These are phyloP conservation scores for Fusarium hainanense DNA, from an alignment of 2,329 filamentous ascomycete species.

Conservation along the genomic window DNA sequence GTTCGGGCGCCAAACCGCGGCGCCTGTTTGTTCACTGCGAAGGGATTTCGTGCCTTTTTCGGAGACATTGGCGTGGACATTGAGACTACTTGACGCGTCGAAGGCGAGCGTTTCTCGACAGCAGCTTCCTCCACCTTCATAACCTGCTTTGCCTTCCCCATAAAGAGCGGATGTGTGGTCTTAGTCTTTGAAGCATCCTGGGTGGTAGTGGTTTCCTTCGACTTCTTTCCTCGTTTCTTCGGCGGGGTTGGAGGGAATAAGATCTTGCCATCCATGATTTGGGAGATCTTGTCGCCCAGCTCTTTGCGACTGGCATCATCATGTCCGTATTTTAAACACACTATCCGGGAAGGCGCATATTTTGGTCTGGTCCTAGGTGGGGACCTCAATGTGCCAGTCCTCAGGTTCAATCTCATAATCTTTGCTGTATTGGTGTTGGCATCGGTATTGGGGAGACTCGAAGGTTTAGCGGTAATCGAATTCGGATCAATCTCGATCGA, in stretches of 20 bases:
- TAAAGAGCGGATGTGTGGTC: slow-evolving; percentile 58
- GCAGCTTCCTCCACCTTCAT: slow-evolving; percentile 28
- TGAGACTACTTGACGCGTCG: slow-evolving; percentile 57
- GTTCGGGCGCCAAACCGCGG: slow-evolving; percentile 60
- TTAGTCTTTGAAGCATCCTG: slow-evolving; percentile 42
- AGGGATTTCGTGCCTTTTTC: slow-evolving; percentile 52
- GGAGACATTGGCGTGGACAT: slow-evolving; percentile 67
- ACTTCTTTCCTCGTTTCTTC: slow-evolving; percentile 46
- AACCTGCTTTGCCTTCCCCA: slow-evolving; percentile 49
- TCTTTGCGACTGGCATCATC: slow-evolving; percentile 57
- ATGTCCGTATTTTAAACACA: slow-evolving; percentile 69
- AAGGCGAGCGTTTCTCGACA: slow-evolving; percentile 39
- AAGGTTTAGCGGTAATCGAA: slow-evolving; percentile 2
- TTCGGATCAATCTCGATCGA: slow-evolving; percentile 3
- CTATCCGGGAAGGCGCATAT: slow-evolving; percentile 54
- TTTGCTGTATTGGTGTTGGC: slow-evolving; percentile 56
- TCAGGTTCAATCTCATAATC: slow-evolving; percentile 67
- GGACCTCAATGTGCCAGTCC: slow-evolving; percentile 71
- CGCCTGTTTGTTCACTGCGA: slow-evolving; percentile 47
- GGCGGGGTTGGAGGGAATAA: slow-evolving; percentile 42
- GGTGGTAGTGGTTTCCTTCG: slow-evolving; percentile 40
- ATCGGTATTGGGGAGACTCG: slow-evolving; percentile 17
- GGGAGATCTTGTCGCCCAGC: slow-evolving; percentile 70
- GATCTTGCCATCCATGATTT: slow-evolving; percentile 63
- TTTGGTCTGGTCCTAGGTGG: slow-evolving; percentile 65